These are phyloP conservation scores for Podaxis pistillaris DNA, from an alignment of 768 basidiomycete genomes.

Conservation along the genomic window DNA sequence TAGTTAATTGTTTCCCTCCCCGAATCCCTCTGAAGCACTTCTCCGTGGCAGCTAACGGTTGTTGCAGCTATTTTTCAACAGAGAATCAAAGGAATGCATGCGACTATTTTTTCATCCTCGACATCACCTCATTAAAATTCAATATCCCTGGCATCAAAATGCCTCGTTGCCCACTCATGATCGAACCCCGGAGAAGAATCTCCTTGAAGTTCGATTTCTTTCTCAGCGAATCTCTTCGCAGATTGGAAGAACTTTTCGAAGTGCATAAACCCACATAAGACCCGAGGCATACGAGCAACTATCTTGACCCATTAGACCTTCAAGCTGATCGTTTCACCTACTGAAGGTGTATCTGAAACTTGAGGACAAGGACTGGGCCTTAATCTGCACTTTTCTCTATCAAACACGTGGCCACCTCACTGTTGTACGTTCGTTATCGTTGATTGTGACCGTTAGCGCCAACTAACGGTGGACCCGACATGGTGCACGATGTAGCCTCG, in stretches of 20 bases:
- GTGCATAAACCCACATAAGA: neutral
- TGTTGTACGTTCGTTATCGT: neutral
- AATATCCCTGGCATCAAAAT: neutral
- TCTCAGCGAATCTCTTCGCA: neutral
- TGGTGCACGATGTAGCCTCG: constrained; percentile 39
- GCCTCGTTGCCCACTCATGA: neutral
- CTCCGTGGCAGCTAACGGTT: no score
- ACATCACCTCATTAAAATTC: neutral
- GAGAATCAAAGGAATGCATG: neutral
- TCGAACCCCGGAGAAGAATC: no score
- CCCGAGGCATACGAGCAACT: neutral
- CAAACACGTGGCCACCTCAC: constrained; percentile 11
- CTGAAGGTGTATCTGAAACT: constrained; percentile 9
- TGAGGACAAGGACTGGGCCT: neutral
- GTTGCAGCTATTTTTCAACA: neutral
- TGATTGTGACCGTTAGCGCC: constrained; percentile 3
- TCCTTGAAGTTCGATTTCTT: neutral
- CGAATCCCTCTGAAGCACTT: no score
- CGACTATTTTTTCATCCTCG: neutral
- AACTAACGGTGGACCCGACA: neutral
- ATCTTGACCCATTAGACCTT: neutral
- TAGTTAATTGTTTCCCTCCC: no score
- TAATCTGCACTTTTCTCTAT: neutral
- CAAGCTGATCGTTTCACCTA: neutral
- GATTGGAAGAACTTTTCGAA: neutral